Evolutionary conservation across 176 grass and related monocot genomes (phyloP).

Genomic region (Oryza punctata): DNA sequence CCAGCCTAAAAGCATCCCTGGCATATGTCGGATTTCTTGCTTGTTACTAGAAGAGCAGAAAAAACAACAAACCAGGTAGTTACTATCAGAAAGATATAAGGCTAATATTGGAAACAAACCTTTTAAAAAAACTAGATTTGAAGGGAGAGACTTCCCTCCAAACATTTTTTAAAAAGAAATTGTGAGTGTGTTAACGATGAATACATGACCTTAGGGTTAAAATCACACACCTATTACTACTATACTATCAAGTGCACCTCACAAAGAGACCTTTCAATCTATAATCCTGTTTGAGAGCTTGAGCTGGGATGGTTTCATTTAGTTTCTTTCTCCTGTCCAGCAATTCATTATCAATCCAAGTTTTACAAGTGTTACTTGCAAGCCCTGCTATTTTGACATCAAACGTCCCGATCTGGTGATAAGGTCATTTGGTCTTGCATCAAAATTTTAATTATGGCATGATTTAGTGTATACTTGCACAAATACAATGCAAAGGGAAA

Average conservation of each 20-base stretch:
- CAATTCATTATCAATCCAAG: background rate
- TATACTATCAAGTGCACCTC: too few species aligned
- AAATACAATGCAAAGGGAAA: background rate
- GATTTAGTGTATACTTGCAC: background rate
- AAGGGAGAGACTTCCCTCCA: too few species aligned
- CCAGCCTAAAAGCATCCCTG: slow-evolving; percentile 1
- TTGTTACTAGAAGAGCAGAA: background rate
- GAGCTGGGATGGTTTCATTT: background rate
- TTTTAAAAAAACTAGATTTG: background rate
- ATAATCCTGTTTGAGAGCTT: background rate
- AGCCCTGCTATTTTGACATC: background rate
- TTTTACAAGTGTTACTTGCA: background rate
- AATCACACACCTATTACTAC: too few species aligned
- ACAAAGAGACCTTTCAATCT: background rate
- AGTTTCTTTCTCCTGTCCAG: background rate
- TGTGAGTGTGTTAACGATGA: too few species aligned
- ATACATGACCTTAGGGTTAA: too few species aligned
- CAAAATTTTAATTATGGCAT: background rate
- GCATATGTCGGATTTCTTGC: background rate
- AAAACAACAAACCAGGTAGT: background rate
- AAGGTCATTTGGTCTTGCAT: background rate
- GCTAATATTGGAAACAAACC: background rate
- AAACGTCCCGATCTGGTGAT: background rate
- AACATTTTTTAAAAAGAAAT: too few species aligned
- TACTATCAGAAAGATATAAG: background rate